Evolutionary conservation across 192 early-diverging fungal species (phyloP), one percentile per base, ranked within the genome.

Genomic region (Coemansia sp.): DNA sequence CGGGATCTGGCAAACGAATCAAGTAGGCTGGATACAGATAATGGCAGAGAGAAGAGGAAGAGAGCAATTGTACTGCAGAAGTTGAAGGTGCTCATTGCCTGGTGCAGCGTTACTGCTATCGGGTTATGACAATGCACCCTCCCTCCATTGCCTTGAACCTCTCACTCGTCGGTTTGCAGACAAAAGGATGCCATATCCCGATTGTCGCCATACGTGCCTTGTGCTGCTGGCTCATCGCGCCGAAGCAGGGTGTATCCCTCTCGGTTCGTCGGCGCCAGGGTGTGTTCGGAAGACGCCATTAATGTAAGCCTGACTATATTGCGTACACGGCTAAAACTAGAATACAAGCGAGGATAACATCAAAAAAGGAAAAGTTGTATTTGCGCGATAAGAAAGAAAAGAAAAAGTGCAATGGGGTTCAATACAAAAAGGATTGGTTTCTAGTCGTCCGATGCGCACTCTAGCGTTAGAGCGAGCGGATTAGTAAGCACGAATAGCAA

Each of bases 341-440:
- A 41, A 56, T 43, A 56, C 36, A 20, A 41, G 29, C 15, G 41
- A 35, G 41, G 40, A 56, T 33, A 38, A 55, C 20, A 29, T 40
- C 22, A 56, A 40, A 65, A 25, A 57, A 9, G 19, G 15, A 35
- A 34, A 36, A 45, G 5, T 40, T 40, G 32, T 54, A 54, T 54
- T 54, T 11, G 13, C 29, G 15, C 4, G 35, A 42, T 22, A 52
- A 76, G 48, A 49, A 35, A 56, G 38, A 34, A 43, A 60, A 52
- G 11, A 35, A 65, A 34, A 64, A 41, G 46, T 66, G 32, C 33
- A 36, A 36, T 11, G 55, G 9, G 42, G 7, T 0, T 45, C 11
- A 40, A 40, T 2, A 40, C 38, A 40, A 40, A 48, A 48, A 19
- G 15, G n/a, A 0, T 48, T 29, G 29, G 1, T 29, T 29, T 29